These are phyloP conservation scores for Fusarium irregulare DNA, from an alignment of 2,329 filamentous ascomycete species.

Conservation along the genomic window DNA sequence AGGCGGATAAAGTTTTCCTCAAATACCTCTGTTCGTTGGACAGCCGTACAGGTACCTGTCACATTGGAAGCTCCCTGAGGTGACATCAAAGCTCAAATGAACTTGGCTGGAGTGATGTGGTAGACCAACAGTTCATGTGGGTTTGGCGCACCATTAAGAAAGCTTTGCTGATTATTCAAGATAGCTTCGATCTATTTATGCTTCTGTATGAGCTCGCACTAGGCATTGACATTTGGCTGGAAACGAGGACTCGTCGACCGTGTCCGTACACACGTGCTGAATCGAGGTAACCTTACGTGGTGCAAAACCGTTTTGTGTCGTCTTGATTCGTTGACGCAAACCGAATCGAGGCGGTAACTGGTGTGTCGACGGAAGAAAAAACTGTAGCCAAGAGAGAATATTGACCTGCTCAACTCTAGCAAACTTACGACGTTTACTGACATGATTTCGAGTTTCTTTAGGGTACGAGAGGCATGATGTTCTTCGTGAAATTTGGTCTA, in stretches of 20 bases:
- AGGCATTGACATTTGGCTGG: neutral
- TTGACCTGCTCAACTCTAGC: neutral
- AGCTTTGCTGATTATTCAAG: neutral
- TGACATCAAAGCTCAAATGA: too few relatives aligned
- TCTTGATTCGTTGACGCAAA: neutral
- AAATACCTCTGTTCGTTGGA: too few relatives aligned
- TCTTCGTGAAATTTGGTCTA: neutral
- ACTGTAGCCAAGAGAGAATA: neutral
- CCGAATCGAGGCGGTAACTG: neutral
- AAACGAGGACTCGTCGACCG: neutral
- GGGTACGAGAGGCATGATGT: neutral
- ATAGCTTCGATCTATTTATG: neutral
- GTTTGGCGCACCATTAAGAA: neutral
- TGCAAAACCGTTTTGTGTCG: neutral
- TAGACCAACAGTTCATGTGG: too few relatives aligned
- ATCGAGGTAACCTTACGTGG: too few relatives aligned
- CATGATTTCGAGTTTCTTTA: neutral
- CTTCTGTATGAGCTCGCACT: neutral
- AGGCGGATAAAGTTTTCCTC: neutral
- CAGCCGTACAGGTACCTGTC: too few relatives aligned
- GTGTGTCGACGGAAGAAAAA: neutral
- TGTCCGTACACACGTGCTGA: too few relatives aligned
- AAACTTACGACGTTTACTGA: neutral
- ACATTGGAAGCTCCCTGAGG: too few relatives aligned
- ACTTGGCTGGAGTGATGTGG: too few relatives aligned